These are phyloP conservation scores for Venturia carpophila DNA, from an alignment of 2,329 filamentous ascomycete genomes.

Conservation along the genomic window DNA sequence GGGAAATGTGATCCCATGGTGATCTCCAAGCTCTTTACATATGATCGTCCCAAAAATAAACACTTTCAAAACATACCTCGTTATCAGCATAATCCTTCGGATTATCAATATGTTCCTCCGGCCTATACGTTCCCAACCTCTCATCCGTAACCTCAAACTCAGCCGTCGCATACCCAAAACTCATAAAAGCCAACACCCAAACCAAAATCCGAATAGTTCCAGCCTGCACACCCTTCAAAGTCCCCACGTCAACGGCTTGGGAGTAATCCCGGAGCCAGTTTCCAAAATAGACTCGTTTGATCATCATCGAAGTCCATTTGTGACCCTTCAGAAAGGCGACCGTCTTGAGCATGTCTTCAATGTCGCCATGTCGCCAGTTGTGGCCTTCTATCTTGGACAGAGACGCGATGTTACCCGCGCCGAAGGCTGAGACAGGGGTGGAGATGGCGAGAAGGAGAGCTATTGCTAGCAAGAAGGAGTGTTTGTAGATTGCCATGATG, in stretches of 20 bases:
- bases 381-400: slow-evolving; percentile 39
- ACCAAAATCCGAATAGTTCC: slow-evolving; percentile 48
- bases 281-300: slow-evolving; percentile 40
- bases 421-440: slow-evolving; percentile 35
- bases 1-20: background rate
- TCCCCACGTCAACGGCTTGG: slow-evolving; percentile 49
- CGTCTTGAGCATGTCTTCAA: slow-evolving; percentile 44
- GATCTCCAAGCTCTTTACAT: background rate
- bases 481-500: slow-evolving; percentile 17
- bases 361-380: slow-evolving; percentile 47
- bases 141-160: slow-evolving; percentile 51
- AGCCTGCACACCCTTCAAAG: slow-evolving; percentile 45
- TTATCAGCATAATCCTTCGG: slow-evolving; percentile 36
- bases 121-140: slow-evolving; percentile 35
- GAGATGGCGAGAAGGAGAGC: slow-evolving; percentile 20
- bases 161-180: slow-evolving; percentile 48
- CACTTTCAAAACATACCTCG: slow-evolving; percentile 1
- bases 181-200: slow-evolving; percentile 49
- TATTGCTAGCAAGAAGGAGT: slow-evolving; percentile 16
- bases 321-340: slow-evolving; percentile 39
- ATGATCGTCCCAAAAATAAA: background rate
- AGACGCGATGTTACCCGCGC: slow-evolving; percentile 41
- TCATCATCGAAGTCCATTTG: slow-evolving; percentile 40
- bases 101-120: slow-evolving; percentile 47
- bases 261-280: slow-evolving; percentile 45